These are phyloP conservation scores for Emergomyces africanus DNA, from an alignment of 2,329 filamentous ascomycete genomes.

Conservation along the genomic window DNA sequence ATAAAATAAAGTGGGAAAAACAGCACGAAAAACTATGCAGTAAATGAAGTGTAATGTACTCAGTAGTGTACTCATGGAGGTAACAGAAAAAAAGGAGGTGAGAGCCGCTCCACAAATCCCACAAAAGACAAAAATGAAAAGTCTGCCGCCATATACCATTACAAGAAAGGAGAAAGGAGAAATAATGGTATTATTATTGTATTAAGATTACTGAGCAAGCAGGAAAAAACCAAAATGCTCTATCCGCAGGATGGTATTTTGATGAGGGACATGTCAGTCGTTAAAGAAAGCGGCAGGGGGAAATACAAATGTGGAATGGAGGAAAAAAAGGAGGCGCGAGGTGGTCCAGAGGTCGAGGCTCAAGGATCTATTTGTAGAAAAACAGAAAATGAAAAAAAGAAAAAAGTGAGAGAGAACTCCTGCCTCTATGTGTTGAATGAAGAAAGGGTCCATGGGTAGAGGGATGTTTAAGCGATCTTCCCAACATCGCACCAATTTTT, in stretches of 20 bases:
- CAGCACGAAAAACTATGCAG: not conserved
- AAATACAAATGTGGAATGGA: not conserved
- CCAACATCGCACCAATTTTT: conserved; percentile 3
- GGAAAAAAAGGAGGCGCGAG: not conserved
- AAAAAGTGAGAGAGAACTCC: too few relatives aligned
- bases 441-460: too few relatives aligned
- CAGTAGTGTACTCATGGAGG: too few relatives aligned
- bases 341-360: not conserved
- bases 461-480: not conserved
- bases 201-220: not conserved
- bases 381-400: not conserved
- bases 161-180: not conserved
- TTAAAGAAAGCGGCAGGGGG: not conserved
- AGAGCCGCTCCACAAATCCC: too few relatives aligned
- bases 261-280: not conserved
- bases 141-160: not conserved
- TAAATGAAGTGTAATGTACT: not conserved
- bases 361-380: too few relatives aligned
- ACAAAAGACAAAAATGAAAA: not conserved
- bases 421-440: too few relatives aligned
- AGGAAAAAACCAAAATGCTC: not conserved
- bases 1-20: not conserved
- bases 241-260: not conserved
- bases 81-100: not conserved
- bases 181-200: not conserved